Conservation (phyloP, 352 stramenopile species). For the Phytopythium kandeliae region DNA sequence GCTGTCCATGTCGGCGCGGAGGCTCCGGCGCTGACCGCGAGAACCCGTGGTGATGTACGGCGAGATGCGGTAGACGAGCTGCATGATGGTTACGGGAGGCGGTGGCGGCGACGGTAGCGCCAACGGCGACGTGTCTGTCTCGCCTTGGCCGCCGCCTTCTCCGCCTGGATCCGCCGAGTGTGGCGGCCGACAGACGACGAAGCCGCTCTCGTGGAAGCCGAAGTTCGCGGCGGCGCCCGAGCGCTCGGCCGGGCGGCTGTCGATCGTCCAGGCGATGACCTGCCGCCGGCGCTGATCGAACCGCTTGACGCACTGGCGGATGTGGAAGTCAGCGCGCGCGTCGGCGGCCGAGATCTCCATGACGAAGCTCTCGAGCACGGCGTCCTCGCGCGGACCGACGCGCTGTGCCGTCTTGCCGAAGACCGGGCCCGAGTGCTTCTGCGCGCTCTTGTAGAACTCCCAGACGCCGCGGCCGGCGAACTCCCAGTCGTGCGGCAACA, state of each 20-base stretch:
- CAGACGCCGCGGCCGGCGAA: conserved; percentile 16
- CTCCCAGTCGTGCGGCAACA: conserved; percentile 24
- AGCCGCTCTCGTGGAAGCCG: conserved; percentile 6
- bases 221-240: neutral
- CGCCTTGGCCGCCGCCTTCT: too few relatives aligned
- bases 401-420: conserved; percentile 19
- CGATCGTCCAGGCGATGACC: conserved; percentile 36
- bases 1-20: conserved; percentile 3
- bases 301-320: conserved; percentile 45
- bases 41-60: conserved; percentile 3
- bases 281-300: conserved; percentile 43
- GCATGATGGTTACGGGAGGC: neutral
- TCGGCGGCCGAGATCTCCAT: conserved; percentile 45
- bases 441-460: conserved; percentile 23
- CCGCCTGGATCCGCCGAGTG: neutral
- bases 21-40: neutral
- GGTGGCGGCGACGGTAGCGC: too few relatives aligned
- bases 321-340: conserved; percentile 35
- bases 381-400: conserved; percentile 11
- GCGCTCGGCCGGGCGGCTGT: neutral
- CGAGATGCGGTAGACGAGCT: conserved; percentile 1
- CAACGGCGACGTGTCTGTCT: too few relatives aligned
- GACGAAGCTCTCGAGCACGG: conserved; percentile 45
- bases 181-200: conserved; percentile 3
- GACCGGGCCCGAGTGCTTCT: conserved; percentile 23